A percentile compares a stretch with the other conserved stretches of the same genome.
Evolutionary conservation across 352 stramenopile genomes (phyloP).

Genomic region (Globisporangium uncinulatum): DNA sequence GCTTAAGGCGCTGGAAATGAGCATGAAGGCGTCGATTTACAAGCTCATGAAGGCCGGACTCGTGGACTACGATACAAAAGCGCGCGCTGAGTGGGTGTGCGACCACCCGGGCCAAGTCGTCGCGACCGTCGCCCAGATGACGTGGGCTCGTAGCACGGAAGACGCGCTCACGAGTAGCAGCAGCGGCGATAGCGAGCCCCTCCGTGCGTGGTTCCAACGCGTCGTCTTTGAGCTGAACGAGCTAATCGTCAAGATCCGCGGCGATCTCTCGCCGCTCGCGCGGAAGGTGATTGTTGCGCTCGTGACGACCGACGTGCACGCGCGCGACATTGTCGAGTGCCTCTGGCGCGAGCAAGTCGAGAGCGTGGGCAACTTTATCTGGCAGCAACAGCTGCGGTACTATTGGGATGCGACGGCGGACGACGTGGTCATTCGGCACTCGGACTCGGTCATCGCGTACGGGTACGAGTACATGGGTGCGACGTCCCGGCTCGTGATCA

Average conservation of each 20-base stretch:
- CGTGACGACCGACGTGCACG: slow-evolving; percentile 91
- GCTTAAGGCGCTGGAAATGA: slow-evolving; percentile 83
- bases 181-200: slow-evolving; percentile 31
- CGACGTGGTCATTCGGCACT: slow-evolving; percentile 88
- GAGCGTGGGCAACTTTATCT: slow-evolving; percentile 88
- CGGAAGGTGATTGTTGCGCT: slow-evolving; percentile 92
- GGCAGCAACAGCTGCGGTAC: slow-evolving; percentile 93
- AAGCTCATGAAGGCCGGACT: slow-evolving; percentile 90
- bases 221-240: slow-evolving; percentile 86
- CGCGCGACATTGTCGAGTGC: slow-evolving; percentile 83
- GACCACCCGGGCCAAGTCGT: slow-evolving; percentile 92
- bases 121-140: slow-evolving; percentile 92
- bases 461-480: slow-evolving; percentile 95
- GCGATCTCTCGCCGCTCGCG: slow-evolving; percentile 82
- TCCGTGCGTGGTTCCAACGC: slow-evolving; percentile 67
- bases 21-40: slow-evolving; percentile 91
- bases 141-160: slow-evolving; percentile 88
- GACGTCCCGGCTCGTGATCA: slow-evolving; percentile 85
- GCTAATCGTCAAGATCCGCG: slow-evolving; percentile 90
- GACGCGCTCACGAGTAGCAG: slow-evolving; percentile 43
- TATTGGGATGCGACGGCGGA: slow-evolving; percentile 90
- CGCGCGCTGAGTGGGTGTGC: slow-evolving; percentile 81
- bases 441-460: slow-evolving; percentile 85
- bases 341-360: slow-evolving; percentile 66
- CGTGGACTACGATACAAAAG: slow-evolving; percentile 86